phyloP scores from a whole-genome alignment of 192 early-diverging fungal species.

The Obelidium mucronatum region DNA sequence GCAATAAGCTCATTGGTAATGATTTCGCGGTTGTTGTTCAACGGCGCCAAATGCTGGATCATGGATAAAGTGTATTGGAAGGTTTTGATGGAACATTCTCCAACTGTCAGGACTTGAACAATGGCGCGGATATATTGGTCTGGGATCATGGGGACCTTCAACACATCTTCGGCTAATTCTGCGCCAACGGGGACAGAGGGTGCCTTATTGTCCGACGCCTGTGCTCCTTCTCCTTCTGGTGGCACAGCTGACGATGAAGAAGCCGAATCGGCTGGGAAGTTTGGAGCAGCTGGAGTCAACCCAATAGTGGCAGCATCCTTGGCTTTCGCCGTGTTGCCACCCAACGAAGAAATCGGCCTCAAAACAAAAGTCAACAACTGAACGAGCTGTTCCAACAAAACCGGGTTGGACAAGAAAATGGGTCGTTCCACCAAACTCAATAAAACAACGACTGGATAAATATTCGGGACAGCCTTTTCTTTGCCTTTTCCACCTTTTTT shows the following conservation, averaged over 20 bases:
- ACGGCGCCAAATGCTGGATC: slow-evolving; percentile 84
- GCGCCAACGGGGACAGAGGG: slow-evolving; percentile 9
- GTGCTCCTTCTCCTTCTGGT: background rate
- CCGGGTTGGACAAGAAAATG: slow-evolving; percentile 79
- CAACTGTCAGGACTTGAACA: slow-evolving; percentile 88
- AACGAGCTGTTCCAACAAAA: slow-evolving; percentile 89
- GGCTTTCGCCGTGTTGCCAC: slow-evolving; percentile 5
- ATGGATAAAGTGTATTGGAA: slow-evolving; percentile 93
- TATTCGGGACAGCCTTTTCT: slow-evolving; percentile 54
- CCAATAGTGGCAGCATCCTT: slow-evolving; percentile 23
- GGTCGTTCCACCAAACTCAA: slow-evolving; percentile 85
- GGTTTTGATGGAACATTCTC: slow-evolving; percentile 90
- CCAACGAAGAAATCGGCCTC: slow-evolving; percentile 68
- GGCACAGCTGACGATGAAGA: background rate
- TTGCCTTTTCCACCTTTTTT: slow-evolving; percentile 66
- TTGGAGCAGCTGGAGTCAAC: background rate
- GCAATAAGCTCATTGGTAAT: slow-evolving; percentile 83
- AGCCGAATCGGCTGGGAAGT: background rate
- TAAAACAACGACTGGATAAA: slow-evolving; percentile 74
- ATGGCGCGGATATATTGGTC: slow-evolving; percentile 81
- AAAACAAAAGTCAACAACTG: slow-evolving; percentile 82
- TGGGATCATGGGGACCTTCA: slow-evolving; percentile 82
- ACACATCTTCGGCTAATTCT: slow-evolving; percentile 39
- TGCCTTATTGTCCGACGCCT: background rate
- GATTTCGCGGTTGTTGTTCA: slow-evolving; percentile 61